Conservation (phyloP, 2,329 filamentous ascomycete species). For the Aspergillus cejpii region DNA sequence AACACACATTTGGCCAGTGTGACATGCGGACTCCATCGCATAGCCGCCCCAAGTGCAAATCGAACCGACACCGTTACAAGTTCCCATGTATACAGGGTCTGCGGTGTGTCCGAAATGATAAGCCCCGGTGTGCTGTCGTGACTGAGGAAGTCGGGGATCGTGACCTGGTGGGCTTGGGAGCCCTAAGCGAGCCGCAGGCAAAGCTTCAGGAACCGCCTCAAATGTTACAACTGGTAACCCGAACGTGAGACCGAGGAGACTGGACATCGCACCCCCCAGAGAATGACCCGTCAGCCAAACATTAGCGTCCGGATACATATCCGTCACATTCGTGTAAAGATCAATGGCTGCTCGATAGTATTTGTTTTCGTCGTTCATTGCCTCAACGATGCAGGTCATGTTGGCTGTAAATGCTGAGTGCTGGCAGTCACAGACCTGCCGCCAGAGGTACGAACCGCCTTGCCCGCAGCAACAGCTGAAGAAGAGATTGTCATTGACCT, state of each 20-base stretch:
- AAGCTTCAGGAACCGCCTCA: slow-evolving; percentile 83
- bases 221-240: slow-evolving; percentile 88
- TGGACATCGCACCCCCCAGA: slow-evolving; percentile 79
- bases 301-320: slow-evolving; percentile 73
- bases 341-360: slow-evolving; percentile 88
- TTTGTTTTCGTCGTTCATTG: slow-evolving; percentile 71
- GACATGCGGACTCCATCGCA: slow-evolving; percentile 87
- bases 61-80: slow-evolving; percentile 83
- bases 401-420: slow-evolving; percentile 84
- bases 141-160: slow-evolving; percentile 63
- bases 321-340: slow-evolving; percentile 86
- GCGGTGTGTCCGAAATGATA: slow-evolving; percentile 95
- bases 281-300: slow-evolving; percentile 92
- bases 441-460: slow-evolving; percentile 83
- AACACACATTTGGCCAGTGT: slow-evolving; percentile 77
- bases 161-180: slow-evolving; percentile 77
- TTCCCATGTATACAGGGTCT: slow-evolving; percentile 89
- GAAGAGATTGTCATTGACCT: slow-evolving; percentile 94
- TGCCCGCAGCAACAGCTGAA: slow-evolving; percentile 97
- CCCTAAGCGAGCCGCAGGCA: slow-evolving; percentile 76
- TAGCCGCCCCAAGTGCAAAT: slow-evolving; percentile 89
- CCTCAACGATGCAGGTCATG: slow-evolving; percentile 73
- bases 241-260: slow-evolving; percentile 84
- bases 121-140: slow-evolving; percentile 64
- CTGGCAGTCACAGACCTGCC: slow-evolving; percentile 88